Evolutionary conservation across 2,329 filamentous ascomycete species (phyloP).

Genomic region (Alternaria alternata): DNA sequence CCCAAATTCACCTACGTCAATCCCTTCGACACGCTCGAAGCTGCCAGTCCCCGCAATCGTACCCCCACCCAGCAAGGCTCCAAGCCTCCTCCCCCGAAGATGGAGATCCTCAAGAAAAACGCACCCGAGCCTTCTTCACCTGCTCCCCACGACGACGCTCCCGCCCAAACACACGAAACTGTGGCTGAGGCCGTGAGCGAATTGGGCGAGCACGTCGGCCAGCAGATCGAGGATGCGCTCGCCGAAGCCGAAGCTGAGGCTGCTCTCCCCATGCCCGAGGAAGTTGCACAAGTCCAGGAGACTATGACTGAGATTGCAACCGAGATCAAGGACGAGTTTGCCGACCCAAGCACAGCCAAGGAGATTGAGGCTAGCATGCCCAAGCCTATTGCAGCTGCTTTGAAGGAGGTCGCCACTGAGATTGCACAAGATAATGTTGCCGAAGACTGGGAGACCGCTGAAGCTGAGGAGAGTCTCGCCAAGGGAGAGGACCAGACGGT

Average conservation of each 20-base stretch:
- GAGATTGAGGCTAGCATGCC: conserved; percentile 63
- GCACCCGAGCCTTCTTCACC: conserved; percentile 45
- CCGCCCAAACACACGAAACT: conserved; percentile 61
- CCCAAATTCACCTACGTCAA: conserved; percentile 75
- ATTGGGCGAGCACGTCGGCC: conserved; percentile 67
- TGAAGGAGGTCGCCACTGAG: conserved; percentile 67
- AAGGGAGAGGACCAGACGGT: conserved; percentile 75
- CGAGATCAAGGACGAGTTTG: conserved; percentile 57
- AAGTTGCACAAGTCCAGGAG: conserved; percentile 64
- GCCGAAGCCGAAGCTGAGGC: conserved; percentile 48
- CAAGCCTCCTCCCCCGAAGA: conserved; percentile 43
- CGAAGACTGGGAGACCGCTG: conserved; percentile 93
- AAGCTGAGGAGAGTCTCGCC: conserved; percentile 72
- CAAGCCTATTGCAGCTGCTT: conserved; percentile 62
- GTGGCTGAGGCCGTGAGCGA: conserved; percentile 75
- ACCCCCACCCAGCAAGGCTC: conserved; percentile 40
- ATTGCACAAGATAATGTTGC: conserved; percentile 66
- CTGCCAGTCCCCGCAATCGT: conserved; percentile 68
- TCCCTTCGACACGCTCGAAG: conserved; percentile 74
- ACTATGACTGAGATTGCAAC: conserved; percentile 60
- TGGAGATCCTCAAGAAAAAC: conserved; percentile 57
- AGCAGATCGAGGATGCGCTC: conserved; percentile 71
- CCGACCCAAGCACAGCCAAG: conserved; percentile 62
- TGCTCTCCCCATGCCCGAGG: conserved; percentile 51
- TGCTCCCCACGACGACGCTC: conserved; percentile 27